Conservation (phyloP, 805 yeast species). For the Wickerhamomyces bisporus region DNA sequence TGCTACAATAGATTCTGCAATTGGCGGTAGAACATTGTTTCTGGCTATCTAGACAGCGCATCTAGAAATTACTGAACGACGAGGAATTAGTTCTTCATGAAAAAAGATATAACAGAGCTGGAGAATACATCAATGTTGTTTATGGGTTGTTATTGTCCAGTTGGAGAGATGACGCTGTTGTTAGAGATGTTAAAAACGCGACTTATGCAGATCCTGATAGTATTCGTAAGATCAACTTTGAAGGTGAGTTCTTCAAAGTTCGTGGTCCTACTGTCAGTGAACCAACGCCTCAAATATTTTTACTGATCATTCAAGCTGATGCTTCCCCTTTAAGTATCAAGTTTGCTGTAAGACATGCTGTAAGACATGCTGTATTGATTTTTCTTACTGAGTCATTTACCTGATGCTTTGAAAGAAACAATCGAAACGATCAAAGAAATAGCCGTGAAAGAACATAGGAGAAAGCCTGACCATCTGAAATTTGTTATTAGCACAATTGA, state of each 20-base stretch:
- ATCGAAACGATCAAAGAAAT: conserved; percentile 26
- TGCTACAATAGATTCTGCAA: conserved; percentile 23
- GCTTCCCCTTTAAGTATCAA: conserved; percentile 30
- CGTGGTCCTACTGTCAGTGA: conserved; percentile 31
- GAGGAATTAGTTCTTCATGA: conserved; percentile 31
- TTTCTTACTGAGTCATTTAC: conserved; percentile 28
- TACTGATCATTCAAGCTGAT: conserved; percentile 35
- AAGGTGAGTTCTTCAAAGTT: conserved; percentile 32
- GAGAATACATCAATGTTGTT: conserved; percentile 31
- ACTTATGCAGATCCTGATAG: conserved; percentile 28
- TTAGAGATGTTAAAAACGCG: conserved; percentile 12
- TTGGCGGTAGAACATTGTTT: conserved; percentile 35
- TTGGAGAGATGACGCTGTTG: conserved; percentile 31
- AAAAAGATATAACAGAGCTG: conserved; percentile 31
- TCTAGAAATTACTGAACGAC: conserved; percentile 30
- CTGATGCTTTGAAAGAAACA: conserved; percentile 21
- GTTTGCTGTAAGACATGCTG: conserved; percentile 36
- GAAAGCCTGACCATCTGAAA: conserved; percentile 31
- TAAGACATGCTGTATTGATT: too few species aligned
- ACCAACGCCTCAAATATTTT: conserved; percentile 35
- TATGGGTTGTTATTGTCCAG: conserved; percentile 31
- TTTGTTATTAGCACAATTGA: conserved; percentile 28
- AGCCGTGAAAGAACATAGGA: conserved; percentile 26
- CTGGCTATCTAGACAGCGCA: conserved; percentile 34
- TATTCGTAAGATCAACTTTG: conserved; percentile 30